These are phyloP conservation scores for Akanthomyces uredinophilus DNA, from an alignment of 2,329 filamentous ascomycete species.

Conservation along the genomic window DNA sequence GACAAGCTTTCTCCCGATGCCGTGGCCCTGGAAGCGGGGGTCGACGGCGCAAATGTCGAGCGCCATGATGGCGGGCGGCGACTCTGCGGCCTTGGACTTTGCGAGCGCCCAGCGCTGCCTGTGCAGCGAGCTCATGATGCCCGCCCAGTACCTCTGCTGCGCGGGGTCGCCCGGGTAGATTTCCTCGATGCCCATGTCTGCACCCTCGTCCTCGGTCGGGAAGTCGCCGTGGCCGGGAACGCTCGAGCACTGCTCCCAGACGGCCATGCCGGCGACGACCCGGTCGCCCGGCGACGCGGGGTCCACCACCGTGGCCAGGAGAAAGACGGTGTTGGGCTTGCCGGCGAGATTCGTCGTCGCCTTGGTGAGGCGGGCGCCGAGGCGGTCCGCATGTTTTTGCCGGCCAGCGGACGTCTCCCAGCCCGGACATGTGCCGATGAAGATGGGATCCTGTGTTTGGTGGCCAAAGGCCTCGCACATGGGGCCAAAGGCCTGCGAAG, in stretches of 20 bases:
- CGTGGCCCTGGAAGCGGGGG: slow-evolving; percentile 46
- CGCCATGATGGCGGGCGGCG: slow-evolving; percentile 42
- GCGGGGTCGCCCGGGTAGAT: slow-evolving; percentile 38
- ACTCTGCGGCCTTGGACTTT: slow-evolving; percentile 32
- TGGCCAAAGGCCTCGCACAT: slow-evolving; percentile 38
- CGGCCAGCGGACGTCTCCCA: slow-evolving; percentile 48
- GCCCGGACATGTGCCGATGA: slow-evolving; percentile 46
- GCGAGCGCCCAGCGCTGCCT: slow-evolving; percentile 38
- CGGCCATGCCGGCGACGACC: slow-evolving; percentile 45
- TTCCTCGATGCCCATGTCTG: slow-evolving; percentile 27
- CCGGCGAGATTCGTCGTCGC: slow-evolving; percentile 37
- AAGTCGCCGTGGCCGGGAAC: slow-evolving; percentile 43
- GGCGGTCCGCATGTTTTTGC: slow-evolving; percentile 28
- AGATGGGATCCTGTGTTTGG: slow-evolving; percentile 47
- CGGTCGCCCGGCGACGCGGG: slow-evolving; percentile 20
- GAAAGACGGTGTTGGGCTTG: slow-evolving; percentile 44
- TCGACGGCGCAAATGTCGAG: slow-evolving; percentile 49
- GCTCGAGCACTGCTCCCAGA: slow-evolving; percentile 49
- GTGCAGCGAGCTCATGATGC: slow-evolving; percentile 40
- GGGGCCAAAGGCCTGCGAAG: slow-evolving; percentile 23
- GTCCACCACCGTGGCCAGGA: slow-evolving; percentile 46
- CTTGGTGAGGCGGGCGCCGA: slow-evolving; percentile 37
- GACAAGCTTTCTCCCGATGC: slow-evolving; percentile 41
- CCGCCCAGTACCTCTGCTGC: slow-evolving; percentile 42
- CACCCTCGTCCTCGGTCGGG: slow-evolving; percentile 29